These are phyloP conservation scores for Apostasia shenzhenica DNA, from an alignment of 106 monocot genomes.

Conservation along the genomic window DNA sequence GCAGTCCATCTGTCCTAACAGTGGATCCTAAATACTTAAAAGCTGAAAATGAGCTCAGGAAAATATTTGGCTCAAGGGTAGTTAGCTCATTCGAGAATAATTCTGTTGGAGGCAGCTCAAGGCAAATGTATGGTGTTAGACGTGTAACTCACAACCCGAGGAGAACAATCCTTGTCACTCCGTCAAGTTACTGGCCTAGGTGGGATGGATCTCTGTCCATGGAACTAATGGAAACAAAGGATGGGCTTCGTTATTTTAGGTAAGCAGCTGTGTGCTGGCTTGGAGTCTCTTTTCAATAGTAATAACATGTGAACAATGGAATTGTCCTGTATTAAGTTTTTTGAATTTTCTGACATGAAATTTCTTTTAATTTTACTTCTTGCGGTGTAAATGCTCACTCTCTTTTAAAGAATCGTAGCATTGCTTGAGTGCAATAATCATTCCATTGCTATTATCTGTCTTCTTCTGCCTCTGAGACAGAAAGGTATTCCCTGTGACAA, in stretches of 20 bases:
- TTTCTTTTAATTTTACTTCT: too few species aligned
- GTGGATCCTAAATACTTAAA: conserved; percentile 88
- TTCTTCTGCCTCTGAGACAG: too few species aligned
- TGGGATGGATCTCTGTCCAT: conserved; percentile 94
- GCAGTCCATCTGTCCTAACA: conserved; percentile 30
- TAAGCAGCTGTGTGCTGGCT: conserved; percentile 8
- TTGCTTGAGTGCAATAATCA: too few species aligned
- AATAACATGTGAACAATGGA: background rate
- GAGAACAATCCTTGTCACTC: conserved; percentile 72
- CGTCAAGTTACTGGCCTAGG: conserved; percentile 65
- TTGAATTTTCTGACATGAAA: too few species aligned
- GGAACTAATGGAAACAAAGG: conserved; percentile 83
- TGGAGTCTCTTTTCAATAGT: background rate
- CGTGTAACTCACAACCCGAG: conserved; percentile 54
- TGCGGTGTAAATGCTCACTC: too few species aligned
- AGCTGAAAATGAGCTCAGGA: conserved; percentile 85
- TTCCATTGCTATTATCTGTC: too few species aligned
- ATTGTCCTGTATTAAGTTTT: too few species aligned
- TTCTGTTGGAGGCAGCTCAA: conserved; percentile 46
- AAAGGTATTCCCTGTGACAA: too few species aligned
- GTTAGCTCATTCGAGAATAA: conserved; percentile 83
- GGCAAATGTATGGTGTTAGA: conserved; percentile 64
- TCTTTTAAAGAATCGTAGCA: too few species aligned
- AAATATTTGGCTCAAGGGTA: conserved; percentile 94
- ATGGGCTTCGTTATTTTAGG: conserved; percentile 77